Evolutionary conservation across 1,139 yeast species (phyloP).

Genomic region (Taphrina flavorubra): DNA sequence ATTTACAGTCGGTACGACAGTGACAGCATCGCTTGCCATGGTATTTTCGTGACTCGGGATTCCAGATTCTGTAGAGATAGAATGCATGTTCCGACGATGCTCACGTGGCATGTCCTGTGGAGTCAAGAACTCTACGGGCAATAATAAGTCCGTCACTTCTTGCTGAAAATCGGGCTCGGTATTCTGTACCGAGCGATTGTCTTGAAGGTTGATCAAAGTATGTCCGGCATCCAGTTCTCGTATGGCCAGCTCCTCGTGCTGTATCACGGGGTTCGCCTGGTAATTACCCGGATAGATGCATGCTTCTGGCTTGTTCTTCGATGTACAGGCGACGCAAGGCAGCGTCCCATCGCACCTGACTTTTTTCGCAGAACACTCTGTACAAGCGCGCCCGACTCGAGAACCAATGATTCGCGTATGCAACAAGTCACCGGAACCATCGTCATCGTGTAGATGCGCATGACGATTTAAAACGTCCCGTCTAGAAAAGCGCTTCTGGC

Average conservation of each 20-base stretch:
- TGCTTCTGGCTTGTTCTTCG: neutral
- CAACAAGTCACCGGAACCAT: neutral
- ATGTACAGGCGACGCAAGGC: neutral
- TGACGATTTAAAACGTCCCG: conserved; percentile 5
- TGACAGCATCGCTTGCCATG: neutral
- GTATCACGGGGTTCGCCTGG: neutral
- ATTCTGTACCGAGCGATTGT: neutral
- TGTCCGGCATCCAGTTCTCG: neutral
- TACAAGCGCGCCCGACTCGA: conserved; percentile 3
- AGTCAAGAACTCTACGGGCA: neutral
- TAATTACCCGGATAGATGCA: neutral
- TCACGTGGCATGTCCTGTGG: neutral
- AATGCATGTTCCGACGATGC: neutral
- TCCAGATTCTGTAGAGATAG: neutral
- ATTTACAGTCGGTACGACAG: neutral
- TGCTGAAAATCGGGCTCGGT: neutral
- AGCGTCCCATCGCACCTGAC: conserved; percentile 7
- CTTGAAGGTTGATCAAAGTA: neutral
- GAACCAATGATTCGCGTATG: neutral
- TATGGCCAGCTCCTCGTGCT: neutral
- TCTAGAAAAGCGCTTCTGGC: conserved; percentile 3
- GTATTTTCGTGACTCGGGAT: neutral
- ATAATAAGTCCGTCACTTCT: neutral
- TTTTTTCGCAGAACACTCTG: conserved; percentile 5
- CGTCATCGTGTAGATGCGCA: neutral